Percentiles rank a stretch among this genome's conserved stretches.
Evolutionary conservation across 2,329 filamentous ascomycete genomes (phyloP).

Genomic region (Penicillium brasilianum): DNA sequence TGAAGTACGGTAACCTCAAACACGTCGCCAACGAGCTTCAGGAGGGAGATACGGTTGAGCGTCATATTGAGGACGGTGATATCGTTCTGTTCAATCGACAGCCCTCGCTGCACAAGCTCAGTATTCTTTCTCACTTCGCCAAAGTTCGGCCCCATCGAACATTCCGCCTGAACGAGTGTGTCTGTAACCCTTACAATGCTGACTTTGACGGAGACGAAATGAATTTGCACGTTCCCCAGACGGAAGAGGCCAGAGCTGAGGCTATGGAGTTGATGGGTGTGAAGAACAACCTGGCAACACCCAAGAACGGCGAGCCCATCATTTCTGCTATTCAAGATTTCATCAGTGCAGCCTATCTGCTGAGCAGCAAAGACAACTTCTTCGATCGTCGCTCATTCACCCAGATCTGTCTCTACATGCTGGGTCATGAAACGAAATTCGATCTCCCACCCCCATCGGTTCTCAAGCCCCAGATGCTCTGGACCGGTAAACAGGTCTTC

Average conservation of each 20-base stretch:
- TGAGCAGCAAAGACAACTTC: constrained; percentile 92
- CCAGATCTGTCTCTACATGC: constrained; percentile 92
- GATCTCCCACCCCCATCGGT: constrained; percentile 88
- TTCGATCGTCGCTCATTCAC: constrained; percentile 87
- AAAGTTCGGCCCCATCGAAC: constrained; percentile 95
- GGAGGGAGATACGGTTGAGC: constrained; percentile 87
- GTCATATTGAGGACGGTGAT: constrained; percentile 93
- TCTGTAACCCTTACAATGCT: constrained; percentile 96
- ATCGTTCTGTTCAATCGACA: constrained; percentile 98
- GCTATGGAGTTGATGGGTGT: constrained; percentile 97
- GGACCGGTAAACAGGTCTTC: constrained; percentile 98
- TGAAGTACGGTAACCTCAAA: constrained; percentile 76
- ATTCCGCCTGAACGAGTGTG: constrained; percentile 96
- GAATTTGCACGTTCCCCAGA: constrained; percentile 98
- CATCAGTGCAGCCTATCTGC: constrained; percentile 89
- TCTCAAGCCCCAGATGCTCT: constrained; percentile 81
- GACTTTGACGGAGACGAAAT: constrained; percentile 99
- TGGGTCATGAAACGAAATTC: constrained; percentile 75
- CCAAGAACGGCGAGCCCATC: constrained; percentile 96
- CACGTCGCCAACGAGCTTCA: constrained; percentile 74
- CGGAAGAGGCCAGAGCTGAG: constrained; percentile 93
- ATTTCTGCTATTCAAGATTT: constrained; percentile 99
- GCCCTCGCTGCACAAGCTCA: constrained; percentile 95
- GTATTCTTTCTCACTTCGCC: constrained; percentile 94
- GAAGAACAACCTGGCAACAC: constrained; percentile 92